Conservation (phyloP, 176 grass and related monocot species). For the Triticum urartu region DNA sequence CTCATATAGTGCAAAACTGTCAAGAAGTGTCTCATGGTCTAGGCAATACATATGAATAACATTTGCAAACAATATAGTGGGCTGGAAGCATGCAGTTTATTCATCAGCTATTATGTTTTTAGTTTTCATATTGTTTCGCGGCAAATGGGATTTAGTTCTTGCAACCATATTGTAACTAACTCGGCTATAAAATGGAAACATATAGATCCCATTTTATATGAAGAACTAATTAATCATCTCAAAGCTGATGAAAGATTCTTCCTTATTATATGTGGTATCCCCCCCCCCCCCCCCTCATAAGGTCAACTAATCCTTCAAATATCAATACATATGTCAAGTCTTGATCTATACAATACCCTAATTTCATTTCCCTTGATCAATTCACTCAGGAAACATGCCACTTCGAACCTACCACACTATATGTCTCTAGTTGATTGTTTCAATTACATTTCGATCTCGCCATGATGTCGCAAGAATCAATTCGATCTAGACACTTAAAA, state of each 20-base stretch:
- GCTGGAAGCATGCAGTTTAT: background rate
- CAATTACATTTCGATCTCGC: background rate
- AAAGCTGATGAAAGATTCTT: background rate
- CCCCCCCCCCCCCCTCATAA: background rate
- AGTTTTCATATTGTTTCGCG: too few species aligned
- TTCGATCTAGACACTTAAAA: background rate
- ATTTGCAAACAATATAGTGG: too few species aligned
- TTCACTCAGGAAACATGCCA: background rate
- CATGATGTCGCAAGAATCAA: background rate
- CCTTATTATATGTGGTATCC: background rate
- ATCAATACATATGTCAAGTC: background rate
- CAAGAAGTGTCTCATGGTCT: background rate
- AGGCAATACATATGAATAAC: background rate
- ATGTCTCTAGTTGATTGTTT: background rate
- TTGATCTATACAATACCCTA: background rate
- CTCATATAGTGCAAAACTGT: background rate
- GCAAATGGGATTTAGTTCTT: background rate
- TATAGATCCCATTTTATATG: background rate
- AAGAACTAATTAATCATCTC: background rate
- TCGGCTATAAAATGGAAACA: too few species aligned
- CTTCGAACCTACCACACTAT: background rate
- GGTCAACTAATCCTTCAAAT: background rate
- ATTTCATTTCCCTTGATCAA: background rate
- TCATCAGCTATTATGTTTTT: background rate
- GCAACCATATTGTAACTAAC: background rate